Base-by-base conservation (phyloP, 176 grass and related monocot genomes). In the Microstegium vimineum region DNA sequence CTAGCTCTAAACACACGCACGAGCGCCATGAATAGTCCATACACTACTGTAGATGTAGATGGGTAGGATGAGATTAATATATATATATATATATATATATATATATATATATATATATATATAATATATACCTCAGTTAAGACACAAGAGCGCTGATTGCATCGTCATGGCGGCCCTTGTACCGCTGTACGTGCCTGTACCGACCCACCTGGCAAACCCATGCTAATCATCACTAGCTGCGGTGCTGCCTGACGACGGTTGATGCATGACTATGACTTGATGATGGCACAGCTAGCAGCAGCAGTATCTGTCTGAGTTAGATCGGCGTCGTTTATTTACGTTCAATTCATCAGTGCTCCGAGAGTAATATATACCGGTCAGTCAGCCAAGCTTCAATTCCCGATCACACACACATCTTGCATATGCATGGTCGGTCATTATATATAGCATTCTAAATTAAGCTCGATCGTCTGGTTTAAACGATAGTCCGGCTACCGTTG, bases 131-230 rank as follows among this genome's bases (percentile, higher is more conserved):
- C n/a, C 80, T 0, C 30, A 82, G 73, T 73, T 72, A 62, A 52
- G n/a, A n/a, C n/a, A n/a, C n/a, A n/a, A n/a, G 70, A 38, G 71
- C 8, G 81, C 74, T 74, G 43, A 66, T 49, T 49, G 46, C 46
- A 83, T 65, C 35, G 46, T 18, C n/a, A 68, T 13, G 47, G 17
- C 47, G 0, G 42, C 11, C 41, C 13, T 15, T 52, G 47, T 20
- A 20, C 47, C 5, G 45, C 16, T 49, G 17, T 5, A 5, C 1
- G 4, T 46, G 43, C 4, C 12, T 15, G 43, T 18, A 52, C 17
- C 16, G 47, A 8, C 47, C 47, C 47, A 61, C 60, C 38, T 65
- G 41, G 26, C 60, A 40, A 40, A 34, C 59, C 76, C 38, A 65
- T 31, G 42, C 43, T 16, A 35, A 70, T 70, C 46, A 31, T 67